phyloP scores from a whole-genome alignment of 1,284 basidiomycete genomes.

The Ustilago crameri region DNA sequence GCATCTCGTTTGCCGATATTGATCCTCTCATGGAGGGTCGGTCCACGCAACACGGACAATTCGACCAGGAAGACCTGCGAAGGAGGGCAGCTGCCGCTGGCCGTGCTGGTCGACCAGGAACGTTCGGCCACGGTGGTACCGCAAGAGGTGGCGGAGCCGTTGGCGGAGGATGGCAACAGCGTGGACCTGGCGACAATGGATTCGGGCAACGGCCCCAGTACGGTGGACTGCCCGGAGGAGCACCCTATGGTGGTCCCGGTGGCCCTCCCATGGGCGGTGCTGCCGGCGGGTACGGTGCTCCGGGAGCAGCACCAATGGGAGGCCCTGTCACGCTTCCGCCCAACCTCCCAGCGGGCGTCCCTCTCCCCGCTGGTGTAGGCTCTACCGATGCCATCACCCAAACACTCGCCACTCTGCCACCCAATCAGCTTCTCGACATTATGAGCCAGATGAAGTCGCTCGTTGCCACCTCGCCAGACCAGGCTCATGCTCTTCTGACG shows the following conservation, averaged over 20 bases:
- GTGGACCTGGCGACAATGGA: constrained; percentile 26
- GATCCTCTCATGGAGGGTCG: constrained; percentile 66
- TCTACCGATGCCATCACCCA: constrained; percentile 87
- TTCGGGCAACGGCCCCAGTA: constrained; percentile 23
- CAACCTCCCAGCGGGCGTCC: constrained; percentile 80
- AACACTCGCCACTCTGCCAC: constrained; percentile 84
- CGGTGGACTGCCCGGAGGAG: constrained; percentile 14
- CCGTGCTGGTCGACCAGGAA: constrained; percentile 42
- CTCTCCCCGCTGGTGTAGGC: constrained; percentile 79
- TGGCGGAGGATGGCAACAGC: constrained; percentile 33
- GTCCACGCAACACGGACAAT: constrained; percentile 59
- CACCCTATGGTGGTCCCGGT: constrained; percentile 23
- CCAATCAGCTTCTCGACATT: constrained; percentile 90
- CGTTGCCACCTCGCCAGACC: constrained; percentile 88
- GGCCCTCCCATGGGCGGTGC: constrained; percentile 25
- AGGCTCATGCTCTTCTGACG: constrained; percentile 82
- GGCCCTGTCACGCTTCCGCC: constrained; percentile 71
- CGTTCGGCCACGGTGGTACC: constrained; percentile 37
- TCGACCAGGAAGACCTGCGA: constrained; percentile 49
- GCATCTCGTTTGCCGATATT: constrained; percentile 78
- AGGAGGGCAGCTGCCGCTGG: constrained; percentile 43
- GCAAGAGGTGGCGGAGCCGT: constrained; percentile 16
- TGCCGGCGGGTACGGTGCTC: constrained; percentile 23
- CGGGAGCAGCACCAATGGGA: constrained; percentile 33
- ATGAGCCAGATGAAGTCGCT: constrained; percentile 97